Base-by-base conservation (phyloP, 495 filamentous ascomycete species). In the Aspergillus indologenus region DNA sequence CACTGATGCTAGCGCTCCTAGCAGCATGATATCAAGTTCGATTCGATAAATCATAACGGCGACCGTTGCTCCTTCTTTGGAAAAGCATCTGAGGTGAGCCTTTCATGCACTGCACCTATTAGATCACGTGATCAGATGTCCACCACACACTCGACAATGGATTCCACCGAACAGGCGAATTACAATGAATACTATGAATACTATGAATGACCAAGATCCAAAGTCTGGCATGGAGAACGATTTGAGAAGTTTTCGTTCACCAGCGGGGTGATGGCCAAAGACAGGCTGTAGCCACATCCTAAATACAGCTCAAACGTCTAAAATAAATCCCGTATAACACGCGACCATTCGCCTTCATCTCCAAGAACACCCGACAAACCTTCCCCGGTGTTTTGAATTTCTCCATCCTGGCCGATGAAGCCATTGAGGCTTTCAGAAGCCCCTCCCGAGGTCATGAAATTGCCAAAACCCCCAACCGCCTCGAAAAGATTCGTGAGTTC, bases 401-500 rank as follows among this genome's bases (percentile, higher is more conserved):
- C 80, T 23, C 73, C 74, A 54, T 79, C 72, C 15, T 69, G 56
- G 3, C 67, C 70, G 44, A 76, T 73, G 67, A 77, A 78, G 3
- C 73, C 72, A 65, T 73, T 73, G 17, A 81, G 74, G 4, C 73
- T 65, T 53, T 79, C 75, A n/a, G 70, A 53, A 7, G 64, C 67
- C 19, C 65, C 65, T 9, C 58, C 68, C 12, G 70, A 64, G 19
- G 70, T 66, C 59, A 82, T 66, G 63, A 79, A 77, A 48, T 70
- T 79, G 12, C 74, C 70, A 60, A 80, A 83, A 8, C 80, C 81
- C 2, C 86, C 83, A n/a, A 84, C 86, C 44, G 85, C 86, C 62
- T 90, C 87, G 59, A 90, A 90, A 21, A 90, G 66, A 67, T 79
- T 84, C 6, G 86, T 88, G 50, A 90, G 72, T 66, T 86, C 84